Conservation (phyloP, 768 basidiomycete genomes). For the Trametes meyenii region DNA sequence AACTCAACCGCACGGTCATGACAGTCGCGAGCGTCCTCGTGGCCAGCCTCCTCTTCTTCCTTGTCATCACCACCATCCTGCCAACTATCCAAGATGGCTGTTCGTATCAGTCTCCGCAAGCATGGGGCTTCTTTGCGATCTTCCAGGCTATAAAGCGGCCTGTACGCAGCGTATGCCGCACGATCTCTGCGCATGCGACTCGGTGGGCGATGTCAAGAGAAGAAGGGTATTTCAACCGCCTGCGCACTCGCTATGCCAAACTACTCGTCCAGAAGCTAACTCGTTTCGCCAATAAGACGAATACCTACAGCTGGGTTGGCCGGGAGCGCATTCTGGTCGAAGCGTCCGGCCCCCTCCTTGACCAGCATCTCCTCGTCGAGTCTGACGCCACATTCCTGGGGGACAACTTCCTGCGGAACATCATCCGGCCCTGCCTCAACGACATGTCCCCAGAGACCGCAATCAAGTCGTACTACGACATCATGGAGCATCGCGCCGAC, state of each 20-base stretch:
- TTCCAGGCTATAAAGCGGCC: conserved; percentile 15
- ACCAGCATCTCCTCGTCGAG: conserved; percentile 17
- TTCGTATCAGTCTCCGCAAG: conserved; percentile 27
- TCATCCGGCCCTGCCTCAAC: conserved; percentile 18
- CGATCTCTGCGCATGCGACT: background rate
- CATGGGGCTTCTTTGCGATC: conserved; percentile 23
- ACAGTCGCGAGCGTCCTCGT: conserved; percentile 16
- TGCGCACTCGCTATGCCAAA: conserved; percentile 4
- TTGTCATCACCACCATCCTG: conserved; percentile 24
- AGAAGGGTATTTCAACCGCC: conserved; percentile 8
- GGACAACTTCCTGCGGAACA: conserved; percentile 13
- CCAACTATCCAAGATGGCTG: conserved; percentile 22
- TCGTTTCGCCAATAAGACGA: conserved; percentile 18
- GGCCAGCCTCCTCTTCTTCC: conserved; percentile 19
- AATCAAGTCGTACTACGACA: conserved; percentile 14
- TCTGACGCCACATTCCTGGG: conserved; percentile 19
- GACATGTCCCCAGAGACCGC: conserved; percentile 14
- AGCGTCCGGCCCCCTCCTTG: conserved; percentile 8
- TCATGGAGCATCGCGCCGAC: conserved; percentile 18
- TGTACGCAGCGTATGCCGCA: conserved; percentile 8
- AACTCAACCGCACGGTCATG: conserved; percentile 16
- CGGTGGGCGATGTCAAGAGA: background rate
- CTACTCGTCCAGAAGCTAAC: conserved; percentile 8
- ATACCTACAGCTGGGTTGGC: conserved; percentile 19
- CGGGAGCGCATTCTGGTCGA: conserved; percentile 16